These are phyloP conservation scores for Ilex asprella DNA, from an alignment of 257 asterid species.

Conservation along the genomic window DNA sequence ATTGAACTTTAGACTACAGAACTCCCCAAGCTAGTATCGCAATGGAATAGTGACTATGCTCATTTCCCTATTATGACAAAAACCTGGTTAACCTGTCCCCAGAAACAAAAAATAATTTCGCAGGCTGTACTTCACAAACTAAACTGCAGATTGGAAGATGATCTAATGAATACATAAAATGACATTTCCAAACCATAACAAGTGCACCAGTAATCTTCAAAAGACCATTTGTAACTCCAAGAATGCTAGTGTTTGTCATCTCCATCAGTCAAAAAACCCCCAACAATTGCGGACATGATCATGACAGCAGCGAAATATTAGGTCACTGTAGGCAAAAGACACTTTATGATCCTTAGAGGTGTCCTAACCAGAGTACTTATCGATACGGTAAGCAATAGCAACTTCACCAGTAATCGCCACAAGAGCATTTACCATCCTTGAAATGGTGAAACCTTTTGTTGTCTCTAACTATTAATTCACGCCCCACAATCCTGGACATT, in stretches of 20 bases:
- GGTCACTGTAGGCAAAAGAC: conserved; percentile 7
- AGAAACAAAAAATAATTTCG: background rate
- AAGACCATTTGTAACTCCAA: conserved; percentile 89
- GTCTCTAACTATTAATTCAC: conserved; percentile 40
- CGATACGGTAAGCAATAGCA: conserved; percentile 8
- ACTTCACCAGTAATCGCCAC: conserved; percentile 37
- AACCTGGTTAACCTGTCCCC: background rate
- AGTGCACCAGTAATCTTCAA: conserved; percentile 86
- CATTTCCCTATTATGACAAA: background rate
- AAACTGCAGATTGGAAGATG: background rate
- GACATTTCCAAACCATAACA: background rate
- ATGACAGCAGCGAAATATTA: conserved; percentile 69
- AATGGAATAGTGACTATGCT: background rate
- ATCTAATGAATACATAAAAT: background rate
- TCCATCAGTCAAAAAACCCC: conserved; percentile 85
- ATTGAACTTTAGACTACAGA: too few species aligned
- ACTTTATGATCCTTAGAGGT: background rate
- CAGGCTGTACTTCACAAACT: background rate
- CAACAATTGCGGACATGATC: conserved; percentile 95
- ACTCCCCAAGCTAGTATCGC: too few species aligned
- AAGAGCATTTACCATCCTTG: conserved; percentile 40
- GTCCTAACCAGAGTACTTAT: conserved; percentile 39
- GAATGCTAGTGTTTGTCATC: conserved; percentile 92
- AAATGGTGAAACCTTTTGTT: conserved; percentile 50
- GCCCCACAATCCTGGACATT: conserved; percentile 30